phyloP scores from a whole-genome alignment of 768 basidiomycete species.

The Lentinula sp. region DNA sequence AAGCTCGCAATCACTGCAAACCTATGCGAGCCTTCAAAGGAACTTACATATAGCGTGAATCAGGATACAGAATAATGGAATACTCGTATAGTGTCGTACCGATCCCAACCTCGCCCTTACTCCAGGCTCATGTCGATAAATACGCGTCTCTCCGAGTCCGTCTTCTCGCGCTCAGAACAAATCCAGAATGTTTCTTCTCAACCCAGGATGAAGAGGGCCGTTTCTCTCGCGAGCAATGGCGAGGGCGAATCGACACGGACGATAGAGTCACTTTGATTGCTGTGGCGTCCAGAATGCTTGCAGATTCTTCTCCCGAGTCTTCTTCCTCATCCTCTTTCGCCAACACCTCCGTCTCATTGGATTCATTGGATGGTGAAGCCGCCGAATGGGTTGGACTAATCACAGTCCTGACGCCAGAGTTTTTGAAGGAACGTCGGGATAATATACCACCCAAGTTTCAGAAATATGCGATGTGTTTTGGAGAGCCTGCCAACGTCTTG shows the following conservation, averaged over 20 bases:
- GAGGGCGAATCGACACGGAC: conserved; percentile 14
- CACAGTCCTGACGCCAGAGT: conserved; percentile 13
- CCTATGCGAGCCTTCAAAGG: too few species aligned
- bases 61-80: background rate
- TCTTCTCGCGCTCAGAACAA: conserved; percentile 18
- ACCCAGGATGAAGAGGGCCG: conserved; percentile 17
- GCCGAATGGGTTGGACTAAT: conserved; percentile 15
- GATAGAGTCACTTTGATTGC: conserved; percentile 18
- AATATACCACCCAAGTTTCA: background rate
- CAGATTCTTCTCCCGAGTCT: background rate
- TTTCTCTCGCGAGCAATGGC: conserved; percentile 20
- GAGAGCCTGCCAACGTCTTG: conserved; percentile 6
- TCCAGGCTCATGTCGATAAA: conserved; percentile 12
- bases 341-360: background rate
- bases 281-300: background rate
- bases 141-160: conserved; percentile 21
- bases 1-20: too few species aligned
- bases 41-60: too few species aligned
- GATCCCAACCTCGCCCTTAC: conserved; percentile 14
- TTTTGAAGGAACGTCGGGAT: background rate
- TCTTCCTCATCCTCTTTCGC: background rate
- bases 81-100: conserved; percentile 6
- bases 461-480: conserved; percentile 2
- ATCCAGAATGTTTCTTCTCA: conserved; percentile 23
- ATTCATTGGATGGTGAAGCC: background rate